Percentiles rank a stretch among this genome's conserved stretches.
Evolutionary conservation across 768 basidiomycete species (phyloP).

Genomic region (Serendipita sp.): DNA sequence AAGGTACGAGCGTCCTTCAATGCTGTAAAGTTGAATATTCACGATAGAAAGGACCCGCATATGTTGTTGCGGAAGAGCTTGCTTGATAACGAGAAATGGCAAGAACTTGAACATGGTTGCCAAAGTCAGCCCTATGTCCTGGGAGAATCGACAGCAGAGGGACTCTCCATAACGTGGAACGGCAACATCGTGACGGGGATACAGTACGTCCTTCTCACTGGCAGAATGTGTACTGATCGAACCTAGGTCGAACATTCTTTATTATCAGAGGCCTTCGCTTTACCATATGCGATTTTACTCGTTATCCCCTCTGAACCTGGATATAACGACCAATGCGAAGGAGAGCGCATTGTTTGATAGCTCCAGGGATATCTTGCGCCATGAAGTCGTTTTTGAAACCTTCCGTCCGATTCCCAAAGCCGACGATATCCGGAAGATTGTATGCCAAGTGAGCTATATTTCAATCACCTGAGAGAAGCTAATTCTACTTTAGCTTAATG

Average conservation of each 20-base stretch:
- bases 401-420: not conserved
- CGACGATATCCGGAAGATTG: too few species aligned
- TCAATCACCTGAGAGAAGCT: too few species aligned
- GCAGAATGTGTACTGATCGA: too few species aligned
- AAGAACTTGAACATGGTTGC: not conserved
- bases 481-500: not conserved
- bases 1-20: not conserved
- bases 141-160: not conserved
- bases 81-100: not conserved
- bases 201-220: not conserved
- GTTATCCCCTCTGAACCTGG: slow-evolving; percentile 24
- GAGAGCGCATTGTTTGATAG: not conserved
- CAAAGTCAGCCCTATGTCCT: not conserved
- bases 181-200: not conserved
- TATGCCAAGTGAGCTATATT: too few species aligned
- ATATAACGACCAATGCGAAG: slow-evolving; percentile 15
- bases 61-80: not conserved
- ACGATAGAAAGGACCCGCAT: not conserved
- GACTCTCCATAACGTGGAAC: not conserved
- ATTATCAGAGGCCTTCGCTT: slow-evolving; percentile 39
- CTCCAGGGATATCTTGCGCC: slow-evolving; percentile 1
- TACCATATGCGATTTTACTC: slow-evolving; percentile 51
- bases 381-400: not conserved
- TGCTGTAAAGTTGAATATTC: not conserved
- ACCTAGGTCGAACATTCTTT: slow-evolving; percentile 22